Evolutionary conservation across 306 rosid genomes (phyloP).

Genomic region (Astragalus membranaceus): DNA sequence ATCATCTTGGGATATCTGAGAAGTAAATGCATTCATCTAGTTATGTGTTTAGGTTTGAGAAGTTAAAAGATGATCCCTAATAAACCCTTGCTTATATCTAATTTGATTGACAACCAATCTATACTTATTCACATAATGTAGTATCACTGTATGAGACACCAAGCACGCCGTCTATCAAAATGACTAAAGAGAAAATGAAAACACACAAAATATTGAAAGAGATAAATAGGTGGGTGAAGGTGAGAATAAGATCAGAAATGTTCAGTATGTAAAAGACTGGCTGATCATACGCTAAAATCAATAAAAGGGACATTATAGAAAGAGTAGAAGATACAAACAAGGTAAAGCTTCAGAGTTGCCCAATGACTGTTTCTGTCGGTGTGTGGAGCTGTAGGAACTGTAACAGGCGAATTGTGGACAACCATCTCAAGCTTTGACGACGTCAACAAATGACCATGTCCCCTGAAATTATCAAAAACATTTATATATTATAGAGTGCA

Average conservation of each 20-base stretch:
- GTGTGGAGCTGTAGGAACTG: conserved; percentile 39
- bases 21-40: background rate
- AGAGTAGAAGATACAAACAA: conserved; percentile 52
- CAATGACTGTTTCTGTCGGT: conserved; percentile 45
- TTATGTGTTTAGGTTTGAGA: background rate
- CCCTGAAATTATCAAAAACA: conserved; percentile 47
- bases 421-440: conserved; percentile 54
- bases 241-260: background rate
- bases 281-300: background rate
- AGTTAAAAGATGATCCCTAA: background rate
- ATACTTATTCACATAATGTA: background rate
- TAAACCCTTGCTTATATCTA: background rate
- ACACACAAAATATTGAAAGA: background rate
- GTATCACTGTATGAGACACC: background rate
- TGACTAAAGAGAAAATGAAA: background rate
- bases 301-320: background rate
- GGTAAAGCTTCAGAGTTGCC: conserved; percentile 76
- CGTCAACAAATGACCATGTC: conserved; percentile 52
- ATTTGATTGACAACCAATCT: background rate
- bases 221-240: background rate
- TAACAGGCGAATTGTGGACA: conserved; percentile 54
- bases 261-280: background rate
- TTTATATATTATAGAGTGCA: background rate
- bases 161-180: background rate
- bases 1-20: background rate